Conservation (phyloP, 495 filamentous ascomycete genomes). For the Astrothelium subdiscretum region DNA sequence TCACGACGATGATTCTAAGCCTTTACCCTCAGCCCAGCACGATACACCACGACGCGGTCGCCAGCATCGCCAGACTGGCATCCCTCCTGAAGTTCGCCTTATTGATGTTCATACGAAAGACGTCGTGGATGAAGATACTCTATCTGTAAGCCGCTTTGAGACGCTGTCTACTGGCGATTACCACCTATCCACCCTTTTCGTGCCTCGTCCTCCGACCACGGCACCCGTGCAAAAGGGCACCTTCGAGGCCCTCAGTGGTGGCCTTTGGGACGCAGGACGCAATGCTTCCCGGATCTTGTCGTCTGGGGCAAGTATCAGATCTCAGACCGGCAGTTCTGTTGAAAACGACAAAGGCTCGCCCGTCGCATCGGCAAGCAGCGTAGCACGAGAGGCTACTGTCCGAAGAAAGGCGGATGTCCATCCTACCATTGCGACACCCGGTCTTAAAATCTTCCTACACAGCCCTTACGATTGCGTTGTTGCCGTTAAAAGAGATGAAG, state of each 20-base stretch:
- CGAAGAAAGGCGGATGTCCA: constrained; percentile 19
- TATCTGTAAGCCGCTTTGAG: constrained; percentile 75
- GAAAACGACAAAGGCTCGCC: constrained; percentile 15
- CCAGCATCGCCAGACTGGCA: constrained; percentile 57
- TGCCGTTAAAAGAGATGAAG: constrained; percentile 69
- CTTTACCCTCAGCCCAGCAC: constrained; percentile 32
- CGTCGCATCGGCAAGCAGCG: constrained; percentile 18
- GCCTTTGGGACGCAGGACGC: constrained; percentile 68
- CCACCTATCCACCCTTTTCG: constrained; percentile 72
- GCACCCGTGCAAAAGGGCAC: constrained; percentile 52
- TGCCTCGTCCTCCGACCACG: constrained; percentile 48
- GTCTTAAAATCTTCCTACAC: constrained; percentile 88
- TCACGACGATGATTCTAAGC: constrained; percentile 50
- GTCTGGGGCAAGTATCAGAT: constrained; percentile 76
- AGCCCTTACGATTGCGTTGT: constrained; percentile 92
- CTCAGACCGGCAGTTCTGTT: constrained; percentile 46
- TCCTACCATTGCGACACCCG: constrained; percentile 39
- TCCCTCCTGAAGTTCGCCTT: constrained; percentile 77
- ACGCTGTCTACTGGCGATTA: constrained; percentile 83
- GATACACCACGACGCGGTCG: constrained; percentile 46
- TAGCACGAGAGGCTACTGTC: constrained; percentile 26
- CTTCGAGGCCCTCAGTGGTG: constrained; percentile 53
- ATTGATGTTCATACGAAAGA: constrained; percentile 74
- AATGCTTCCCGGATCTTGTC: constrained; percentile 76
- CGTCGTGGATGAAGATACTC: constrained; percentile 64